A percentile compares a stretch with the other conserved stretches of the same genome.
phyloP scores from a whole-genome alignment of 495 filamentous ascomycete genomes.

The Penicillium daleae region DNA sequence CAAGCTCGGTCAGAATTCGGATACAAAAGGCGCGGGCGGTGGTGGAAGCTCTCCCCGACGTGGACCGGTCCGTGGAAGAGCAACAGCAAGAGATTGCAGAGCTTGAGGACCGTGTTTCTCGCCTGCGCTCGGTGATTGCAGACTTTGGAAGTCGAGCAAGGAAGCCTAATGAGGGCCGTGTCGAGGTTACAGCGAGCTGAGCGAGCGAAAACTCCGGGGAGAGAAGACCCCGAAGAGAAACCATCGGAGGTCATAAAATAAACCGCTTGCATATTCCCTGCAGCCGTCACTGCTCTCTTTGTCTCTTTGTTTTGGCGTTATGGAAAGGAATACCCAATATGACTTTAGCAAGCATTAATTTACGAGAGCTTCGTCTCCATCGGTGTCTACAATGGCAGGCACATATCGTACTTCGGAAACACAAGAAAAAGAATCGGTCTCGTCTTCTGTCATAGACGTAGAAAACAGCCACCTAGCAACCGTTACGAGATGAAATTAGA shows the following conservation, averaged over 20 bases:
- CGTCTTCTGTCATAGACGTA: not conserved
- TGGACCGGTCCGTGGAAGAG: slow-evolving; percentile 70
- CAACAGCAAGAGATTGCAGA: slow-evolving; percentile 80
- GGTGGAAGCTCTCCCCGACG: slow-evolving; percentile 72
- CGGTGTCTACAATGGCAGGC: slow-evolving; percentile 1
- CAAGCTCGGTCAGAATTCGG: slow-evolving; percentile 75
- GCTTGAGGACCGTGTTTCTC: slow-evolving; percentile 67
- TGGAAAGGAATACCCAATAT: slow-evolving; percentile 33
- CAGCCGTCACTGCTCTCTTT: slow-evolving; percentile 1
- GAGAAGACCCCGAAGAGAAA: not conserved
- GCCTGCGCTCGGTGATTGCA: slow-evolving; percentile 58
- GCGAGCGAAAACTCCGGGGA: slow-evolving; percentile 6
- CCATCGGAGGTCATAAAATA: not conserved
- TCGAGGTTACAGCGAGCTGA: slow-evolving; percentile 9
- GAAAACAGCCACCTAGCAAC: slow-evolving; percentile 1
- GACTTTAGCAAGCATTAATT: slow-evolving; percentile 21
- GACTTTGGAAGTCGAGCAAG: slow-evolving; percentile 48
- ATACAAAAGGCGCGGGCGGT: slow-evolving; percentile 75
- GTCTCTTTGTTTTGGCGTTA: slow-evolving; percentile 15
- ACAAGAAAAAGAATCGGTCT: slow-evolving; percentile 20
- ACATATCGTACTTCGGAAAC: slow-evolving; percentile 16
- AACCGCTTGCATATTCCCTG: not conserved
- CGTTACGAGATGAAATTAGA: slow-evolving; percentile 3
- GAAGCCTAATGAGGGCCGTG: not conserved
- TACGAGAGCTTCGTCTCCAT: not conserved